Evolutionary conservation across 139 green algal genomes (phyloP).

Genomic region (Yamagishiella unicocca): DNA sequence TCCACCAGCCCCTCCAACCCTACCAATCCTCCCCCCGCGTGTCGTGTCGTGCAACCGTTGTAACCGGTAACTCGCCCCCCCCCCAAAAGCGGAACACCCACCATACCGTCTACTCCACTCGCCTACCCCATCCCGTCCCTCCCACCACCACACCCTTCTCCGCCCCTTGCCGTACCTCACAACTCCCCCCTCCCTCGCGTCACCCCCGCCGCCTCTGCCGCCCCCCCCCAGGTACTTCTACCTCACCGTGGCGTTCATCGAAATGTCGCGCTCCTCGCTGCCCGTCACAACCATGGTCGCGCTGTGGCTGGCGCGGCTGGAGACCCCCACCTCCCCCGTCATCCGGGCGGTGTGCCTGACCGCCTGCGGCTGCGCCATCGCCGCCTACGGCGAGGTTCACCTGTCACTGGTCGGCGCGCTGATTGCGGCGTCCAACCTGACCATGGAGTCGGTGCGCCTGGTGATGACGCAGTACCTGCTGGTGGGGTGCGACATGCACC

Average conservation of each 20-base stretch:
- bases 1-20: no score
- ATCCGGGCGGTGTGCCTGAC: conserved; percentile 52
- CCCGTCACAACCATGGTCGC: conserved; percentile 51
- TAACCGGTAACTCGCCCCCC: no score
- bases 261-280: conserved; percentile 53
- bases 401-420: conserved; percentile 25
- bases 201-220: no score
- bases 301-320: conserved; percentile 43
- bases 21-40: no score
- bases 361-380: conserved; percentile 40
- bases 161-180: neutral
- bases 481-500: conserved; percentile 51
- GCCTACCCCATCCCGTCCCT: neutral
- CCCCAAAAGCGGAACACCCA: no score
- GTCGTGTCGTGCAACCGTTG: no score
- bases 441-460: conserved; percentile 45
- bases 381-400: conserved; percentile 55
- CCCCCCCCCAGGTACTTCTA: conserved; percentile 40
- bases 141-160: neutral
- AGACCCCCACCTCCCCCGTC: conserved; percentile 43
- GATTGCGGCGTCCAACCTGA: conserved; percentile 34
- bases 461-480: conserved; percentile 59
- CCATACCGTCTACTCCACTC: no score
- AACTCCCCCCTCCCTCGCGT: no score
- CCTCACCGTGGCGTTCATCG: conserved; percentile 58